These are phyloP conservation scores for Speleostelium caveatum DNA, from an alignment of 78 protist species.

Conservation along the genomic window DNA sequence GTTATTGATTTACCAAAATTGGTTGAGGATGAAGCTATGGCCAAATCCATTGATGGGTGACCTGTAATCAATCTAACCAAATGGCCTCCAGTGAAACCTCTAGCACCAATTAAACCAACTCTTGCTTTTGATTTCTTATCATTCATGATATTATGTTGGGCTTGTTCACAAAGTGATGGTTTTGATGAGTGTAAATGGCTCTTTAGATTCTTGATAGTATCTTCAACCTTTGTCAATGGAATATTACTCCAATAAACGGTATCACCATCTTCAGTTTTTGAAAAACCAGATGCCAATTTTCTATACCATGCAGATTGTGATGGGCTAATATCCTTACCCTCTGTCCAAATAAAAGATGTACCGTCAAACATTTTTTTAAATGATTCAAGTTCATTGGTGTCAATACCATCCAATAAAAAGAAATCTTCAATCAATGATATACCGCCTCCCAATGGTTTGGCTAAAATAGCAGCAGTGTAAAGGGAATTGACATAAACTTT, in stretches of 20 bases:
- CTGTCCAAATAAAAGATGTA: constrained; percentile 19
- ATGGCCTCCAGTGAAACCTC: constrained; percentile 87
- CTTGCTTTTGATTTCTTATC: constrained; percentile 22
- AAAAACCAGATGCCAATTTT: constrained; percentile 43
- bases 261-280: background rate
- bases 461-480: constrained; percentile 22
- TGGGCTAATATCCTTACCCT: background rate
- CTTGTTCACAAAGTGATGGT: background rate
- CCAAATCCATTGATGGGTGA: constrained; percentile 68
- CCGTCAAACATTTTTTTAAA: constrained; percentile 8
- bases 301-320: background rate
- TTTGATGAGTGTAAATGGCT: background rate
- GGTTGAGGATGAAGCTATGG: constrained; percentile 73
- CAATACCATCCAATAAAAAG: background rate
- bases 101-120: constrained; percentile 87
- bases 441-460: background rate
- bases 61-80: constrained; percentile 54
- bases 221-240: background rate
- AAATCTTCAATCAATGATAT: constrained; percentile 24
- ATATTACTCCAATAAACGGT: constrained; percentile 44
- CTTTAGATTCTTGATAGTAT: background rate
- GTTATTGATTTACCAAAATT: constrained; percentile 68
- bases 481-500: constrained; percentile 20
- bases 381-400: background rate
- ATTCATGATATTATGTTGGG: background rate